Conservation (phyloP, 1,139 yeast genomes). For the Magnusiomyces paraingens region DNA sequence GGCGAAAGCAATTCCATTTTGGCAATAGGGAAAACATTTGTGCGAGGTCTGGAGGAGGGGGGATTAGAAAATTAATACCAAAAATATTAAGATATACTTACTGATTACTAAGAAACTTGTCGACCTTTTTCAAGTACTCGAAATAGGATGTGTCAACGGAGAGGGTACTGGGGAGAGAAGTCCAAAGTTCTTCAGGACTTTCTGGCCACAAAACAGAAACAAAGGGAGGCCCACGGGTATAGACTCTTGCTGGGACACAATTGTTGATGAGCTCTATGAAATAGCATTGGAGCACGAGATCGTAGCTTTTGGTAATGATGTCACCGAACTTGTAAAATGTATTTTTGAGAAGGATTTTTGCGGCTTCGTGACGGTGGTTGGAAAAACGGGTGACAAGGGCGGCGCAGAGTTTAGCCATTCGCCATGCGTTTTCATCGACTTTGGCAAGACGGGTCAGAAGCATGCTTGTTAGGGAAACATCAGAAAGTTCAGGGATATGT, state of each 20-base stretch:
- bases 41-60: not conserved
- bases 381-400: slow-evolving; percentile 7
- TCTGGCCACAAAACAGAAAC: slow-evolving; percentile 9
- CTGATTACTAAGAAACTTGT: slow-evolving; percentile 3
- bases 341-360: slow-evolving; percentile 10
- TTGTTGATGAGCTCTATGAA: slow-evolving; percentile 10
- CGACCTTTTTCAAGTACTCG: not conserved
- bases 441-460: slow-evolving; percentile 12
- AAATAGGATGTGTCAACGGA: slow-evolving; percentile 7
- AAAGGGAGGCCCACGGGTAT: slow-evolving; percentile 13
- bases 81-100: slow-evolving; percentile 1
- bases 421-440: slow-evolving; percentile 13
- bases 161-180: slow-evolving; percentile 7
- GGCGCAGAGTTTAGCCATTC: slow-evolving; percentile 15
- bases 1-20: no score
- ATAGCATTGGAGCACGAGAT: slow-evolving; percentile 14
- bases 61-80: slow-evolving; percentile 1
- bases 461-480: slow-evolving; percentile 7
- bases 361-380: slow-evolving; percentile 13
- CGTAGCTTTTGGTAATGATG: slow-evolving; percentile 5
- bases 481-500: slow-evolving; percentile 9
- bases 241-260: slow-evolving; percentile 11
- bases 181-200: slow-evolving; percentile 9
- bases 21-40: not conserved
- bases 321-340: slow-evolving; percentile 9